phyloP scores from a whole-genome alignment of 75 land plant species.

The Sequoia sempervirens region DNA sequence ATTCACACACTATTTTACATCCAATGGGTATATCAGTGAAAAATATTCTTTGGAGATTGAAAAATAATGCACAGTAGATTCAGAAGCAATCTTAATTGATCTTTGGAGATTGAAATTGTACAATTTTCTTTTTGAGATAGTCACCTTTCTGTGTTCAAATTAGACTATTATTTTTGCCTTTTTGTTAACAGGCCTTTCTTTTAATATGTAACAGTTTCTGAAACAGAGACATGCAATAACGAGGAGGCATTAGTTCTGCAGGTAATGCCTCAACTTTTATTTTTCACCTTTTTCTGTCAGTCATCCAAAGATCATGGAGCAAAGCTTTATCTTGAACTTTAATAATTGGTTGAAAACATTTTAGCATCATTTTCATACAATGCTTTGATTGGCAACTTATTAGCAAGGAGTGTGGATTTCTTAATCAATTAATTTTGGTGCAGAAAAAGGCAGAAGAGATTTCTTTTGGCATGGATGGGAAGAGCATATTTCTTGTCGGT shows the following conservation, averaged over 20 bases:
- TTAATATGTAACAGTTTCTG: not conserved
- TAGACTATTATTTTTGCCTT: not conserved
- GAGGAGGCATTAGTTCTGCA: too few relatives aligned
- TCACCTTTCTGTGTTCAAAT: not conserved
- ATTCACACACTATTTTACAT: not conserved
- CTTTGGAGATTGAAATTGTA: not conserved
- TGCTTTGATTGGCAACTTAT: not conserved
- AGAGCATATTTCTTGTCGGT: constrained; percentile 52
- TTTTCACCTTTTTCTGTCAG: not conserved
- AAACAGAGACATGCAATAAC: not conserved
- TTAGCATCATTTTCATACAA: not conserved
- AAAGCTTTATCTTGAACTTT: not conserved
- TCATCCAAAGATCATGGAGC: not conserved
- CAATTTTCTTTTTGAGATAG: not conserved
- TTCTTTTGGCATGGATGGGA: constrained; percentile 21
- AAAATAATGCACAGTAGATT: too few relatives aligned
- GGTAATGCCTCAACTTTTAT: constrained; percentile 3
- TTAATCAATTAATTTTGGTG: not conserved
- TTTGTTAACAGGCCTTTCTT: not conserved
- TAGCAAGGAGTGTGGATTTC: not conserved
- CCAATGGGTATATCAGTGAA: not conserved
- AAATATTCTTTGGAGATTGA: not conserved
- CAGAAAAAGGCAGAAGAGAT: constrained; percentile 42
- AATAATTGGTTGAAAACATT: not conserved
- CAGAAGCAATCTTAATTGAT: too few relatives aligned